A percentile compares a stretch with the other conserved stretches of the same genome.
phyloP scores from a whole-genome alignment of 192 early-diverging fungal genomes.

The Coemansia biformis region DNA sequence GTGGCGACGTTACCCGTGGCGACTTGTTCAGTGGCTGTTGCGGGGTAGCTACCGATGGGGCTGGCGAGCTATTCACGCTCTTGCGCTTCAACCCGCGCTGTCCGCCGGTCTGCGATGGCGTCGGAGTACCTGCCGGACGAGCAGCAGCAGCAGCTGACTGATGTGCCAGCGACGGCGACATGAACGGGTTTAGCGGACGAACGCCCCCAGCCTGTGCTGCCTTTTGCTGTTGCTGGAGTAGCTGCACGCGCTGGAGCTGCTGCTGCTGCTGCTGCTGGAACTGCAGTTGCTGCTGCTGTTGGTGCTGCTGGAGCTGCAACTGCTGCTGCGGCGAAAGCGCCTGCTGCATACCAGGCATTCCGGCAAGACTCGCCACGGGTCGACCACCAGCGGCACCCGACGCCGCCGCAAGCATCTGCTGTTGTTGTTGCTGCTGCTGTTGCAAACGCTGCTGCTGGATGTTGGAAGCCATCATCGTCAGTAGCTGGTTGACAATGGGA shows the following conservation, averaged over 20 bases:
- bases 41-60: constrained; percentile 1
- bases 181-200: constrained; percentile 20
- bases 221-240: constrained; percentile 9
- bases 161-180: constrained; percentile 19
- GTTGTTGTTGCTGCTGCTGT: constrained; percentile 13
- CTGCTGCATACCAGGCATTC: constrained; percentile 5
- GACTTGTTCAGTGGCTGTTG: constrained; percentile 27
- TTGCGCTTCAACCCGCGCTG: constrained; percentile 46
- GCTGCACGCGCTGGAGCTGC: constrained; percentile 5
- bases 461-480: constrained; percentile 7
- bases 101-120: constrained; percentile 11
- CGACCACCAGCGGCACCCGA: neutral
- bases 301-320: constrained; percentile 1
- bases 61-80: constrained; percentile 44
- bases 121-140: constrained; percentile 13
- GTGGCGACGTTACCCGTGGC: constrained; percentile 23
- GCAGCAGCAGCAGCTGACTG: neutral
- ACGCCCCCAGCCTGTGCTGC: constrained; percentile 3
- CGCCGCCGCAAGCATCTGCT: constrained; percentile 5
- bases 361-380: neutral
- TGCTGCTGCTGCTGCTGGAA: constrained; percentile 8
- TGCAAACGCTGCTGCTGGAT: constrained; percentile 11
- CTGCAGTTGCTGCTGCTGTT: constrained; percentile 9
- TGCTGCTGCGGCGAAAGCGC: constrained; percentile 22
- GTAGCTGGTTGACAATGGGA: constrained; percentile 18